Evolutionary conservation across 1,284 basidiomycete species (phyloP), one percentile per base, ranked within the genome.

Genomic region (Rhodotorula sp.): DNA sequence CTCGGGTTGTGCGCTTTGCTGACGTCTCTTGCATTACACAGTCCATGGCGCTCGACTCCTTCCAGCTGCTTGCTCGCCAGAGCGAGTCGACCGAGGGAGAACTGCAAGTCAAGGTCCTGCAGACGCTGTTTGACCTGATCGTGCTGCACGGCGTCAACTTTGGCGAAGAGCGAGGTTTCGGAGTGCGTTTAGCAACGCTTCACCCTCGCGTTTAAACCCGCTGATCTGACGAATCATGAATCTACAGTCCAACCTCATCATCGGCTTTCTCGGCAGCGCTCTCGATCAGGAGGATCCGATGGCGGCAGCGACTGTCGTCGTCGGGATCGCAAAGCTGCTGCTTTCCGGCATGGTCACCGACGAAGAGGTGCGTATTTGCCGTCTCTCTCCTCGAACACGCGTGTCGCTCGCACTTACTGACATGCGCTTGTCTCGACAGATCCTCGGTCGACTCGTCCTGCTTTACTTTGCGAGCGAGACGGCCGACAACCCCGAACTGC

Each of bases 391-490:
- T 59, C 57, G 20, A 51, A 54, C 46, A 48, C 58, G 47, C 23
- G 1, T 10, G 39, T 43, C 10, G 39, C 8, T 43, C 31, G 34
- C 16, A 58, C 68, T 15, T 8, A 4, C 51, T 62, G 26, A 18
- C 59, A 16, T 47, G 12, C 52, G 46, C 12, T 12, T 12, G 39
- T 20, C 8, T 20, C 3, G 31, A 46, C 48, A 94, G 91, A 87
- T 96, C 2, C 83, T 98, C 34, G 87, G 88, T 76, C 89, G 87
- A 68, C 86, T 97, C 3, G 87, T 94, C 2, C 82, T 93, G 46
- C 86, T 90, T 31, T 99, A 96, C 82, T 88, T 98, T 76, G 92
- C 91, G 0, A 92, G 93, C 2, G 89, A 92, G 70, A 97, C 93
- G 0, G 85, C 84, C 20, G 87, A 89, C 54, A 98, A 97, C 79